Evolutionary conservation across 2,329 filamentous ascomycete genomes (phyloP).

Genomic region (Pseudohalonectria lignicola): DNA sequence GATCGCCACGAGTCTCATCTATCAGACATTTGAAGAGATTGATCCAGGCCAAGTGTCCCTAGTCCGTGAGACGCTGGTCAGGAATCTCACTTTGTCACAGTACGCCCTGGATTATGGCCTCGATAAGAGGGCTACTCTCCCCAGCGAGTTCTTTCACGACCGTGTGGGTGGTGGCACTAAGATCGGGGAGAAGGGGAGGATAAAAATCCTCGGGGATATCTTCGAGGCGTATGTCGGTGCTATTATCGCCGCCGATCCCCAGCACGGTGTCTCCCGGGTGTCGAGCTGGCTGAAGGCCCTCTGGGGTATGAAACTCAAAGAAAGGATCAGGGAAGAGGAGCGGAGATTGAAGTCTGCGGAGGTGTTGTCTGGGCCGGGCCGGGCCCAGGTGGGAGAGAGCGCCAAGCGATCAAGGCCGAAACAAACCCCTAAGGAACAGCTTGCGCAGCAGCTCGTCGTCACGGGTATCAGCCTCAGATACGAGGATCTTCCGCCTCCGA

Average conservation of each 20-base stretch:
- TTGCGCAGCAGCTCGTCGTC: slow-evolving; percentile 40
- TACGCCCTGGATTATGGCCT: slow-evolving; percentile 65
- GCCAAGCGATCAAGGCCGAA: slow-evolving; percentile 6
- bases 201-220: slow-evolving; percentile 73
- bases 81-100: slow-evolving; percentile 64
- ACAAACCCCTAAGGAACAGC: slow-evolving; percentile 38
- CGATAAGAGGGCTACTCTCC: slow-evolving; percentile 50
- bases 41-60: slow-evolving; percentile 61
- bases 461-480: slow-evolving; percentile 52
- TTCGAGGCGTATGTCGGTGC: slow-evolving; percentile 88
- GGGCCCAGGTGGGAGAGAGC: slow-evolving; percentile 4
- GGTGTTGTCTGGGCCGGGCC: neutral
- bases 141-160: slow-evolving; percentile 28
- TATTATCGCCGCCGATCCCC: slow-evolving; percentile 56
- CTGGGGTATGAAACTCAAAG: slow-evolving; percentile 56
- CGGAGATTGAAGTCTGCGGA: neutral
- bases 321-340: slow-evolving; percentile 38
- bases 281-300: slow-evolving; percentile 64
- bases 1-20: slow-evolving; percentile 65
- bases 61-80: slow-evolving; percentile 67
- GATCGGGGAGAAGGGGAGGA: slow-evolving; percentile 39
- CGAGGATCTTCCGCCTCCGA: slow-evolving; percentile 39
- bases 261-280: slow-evolving; percentile 48
- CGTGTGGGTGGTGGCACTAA: slow-evolving; percentile 26
- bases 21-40: slow-evolving; percentile 55